Base-by-base conservation (phyloP, 768 basidiomycete genomes). In the Suillus tomentosus region DNA sequence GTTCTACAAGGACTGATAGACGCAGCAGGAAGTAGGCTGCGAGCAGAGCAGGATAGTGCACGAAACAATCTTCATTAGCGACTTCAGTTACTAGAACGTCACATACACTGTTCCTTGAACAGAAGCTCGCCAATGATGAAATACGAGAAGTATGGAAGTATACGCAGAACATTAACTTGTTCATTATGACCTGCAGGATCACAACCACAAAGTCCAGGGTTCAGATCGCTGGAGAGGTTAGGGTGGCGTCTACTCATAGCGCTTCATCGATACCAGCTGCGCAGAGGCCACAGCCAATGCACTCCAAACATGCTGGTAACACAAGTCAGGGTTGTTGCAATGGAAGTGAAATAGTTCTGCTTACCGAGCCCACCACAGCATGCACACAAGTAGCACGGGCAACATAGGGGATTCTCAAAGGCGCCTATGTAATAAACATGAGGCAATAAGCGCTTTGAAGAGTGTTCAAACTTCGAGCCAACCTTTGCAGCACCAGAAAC, bases 301-400 rank as follows among this genome's bases (percentile, higher is more conserved):
- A 90, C 66, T 90, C 87, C 63, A 90, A 73, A 64, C 88, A 90
- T 9, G 83, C 88, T 88, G 57, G 59, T 13, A 8, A 36, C 5
- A 51, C 15, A 27, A 54, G 22, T 10, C 5, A 57, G 39, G 37
- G 39, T 40, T 17, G 8, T 17, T 40, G 39, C 24, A 60, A 48
- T 47, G 42, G 45, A 9, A 34, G 42, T 55, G n/a, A 19, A 31
- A n/a, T 24, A 34, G 22, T 8, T 13, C 45, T 56, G 39, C 78
- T 66, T 69, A 87, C 87, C 85, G 19, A 89, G 79, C 45, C 88
- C 88, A 62, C 88, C 88, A 63, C 87, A 89, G 72, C 87, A 89
- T 5, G 88, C 88, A 66, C 88, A 90, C 9, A 89, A 78, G 71
- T 90, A 90, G 69, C 88, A 89, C 1, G 88, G 88, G 67, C 87